Evolutionary conservation across 371 early-diverging fungal genomes (phyloP), one percentile per base, ranked within the genome.

Genomic region (Mortierella sp.): DNA sequence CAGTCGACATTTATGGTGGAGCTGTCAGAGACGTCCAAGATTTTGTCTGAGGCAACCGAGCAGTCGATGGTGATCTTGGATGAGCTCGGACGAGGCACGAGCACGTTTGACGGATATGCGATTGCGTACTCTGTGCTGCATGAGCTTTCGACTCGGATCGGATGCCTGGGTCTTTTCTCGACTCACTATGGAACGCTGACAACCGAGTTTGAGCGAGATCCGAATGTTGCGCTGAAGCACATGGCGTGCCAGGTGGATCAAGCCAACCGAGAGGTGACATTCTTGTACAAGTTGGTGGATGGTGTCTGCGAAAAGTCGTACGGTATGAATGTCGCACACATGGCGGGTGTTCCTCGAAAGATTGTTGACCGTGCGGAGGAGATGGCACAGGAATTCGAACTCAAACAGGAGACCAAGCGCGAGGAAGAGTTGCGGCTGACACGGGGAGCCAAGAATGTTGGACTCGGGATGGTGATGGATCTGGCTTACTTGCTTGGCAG

Each of bases 1-100:
- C 97, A 99, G 77, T 98, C 98, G n/a, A 99, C 99, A 1, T 99
- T 99, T 87, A 98, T 99, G 98, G 97, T 98, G 0, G 99, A 99
- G 84, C 88, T 99, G 74, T 89, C 93, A 39, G 99, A 99, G 86
- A 99, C 99, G 0, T 91, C 97, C 61, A 95, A 94, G 73, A 99
- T 99, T 71, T 83, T 99, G 61, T 89, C 92, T 19, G 94, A 98
- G 80, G 97, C 99, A 0, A 99, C 99, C 2, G 91, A 92, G 2
- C 90, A 92, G 6, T 98, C 98, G 6, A 93, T 99, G 87, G 99
- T 99, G 26, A 98, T 99, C 68, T 89, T 99, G 71, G 99, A 99
- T 89, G 99, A 99, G 88, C 91, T 99, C 31, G 99, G 99, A 61
- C 93, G 99, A 71, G 99, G 99, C 16, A 99, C 99, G 0, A 94